These are phyloP conservation scores for Colletotrichum gloeosporioides DNA, from an alignment of 2,329 filamentous ascomycete species.

Conservation along the genomic window DNA sequence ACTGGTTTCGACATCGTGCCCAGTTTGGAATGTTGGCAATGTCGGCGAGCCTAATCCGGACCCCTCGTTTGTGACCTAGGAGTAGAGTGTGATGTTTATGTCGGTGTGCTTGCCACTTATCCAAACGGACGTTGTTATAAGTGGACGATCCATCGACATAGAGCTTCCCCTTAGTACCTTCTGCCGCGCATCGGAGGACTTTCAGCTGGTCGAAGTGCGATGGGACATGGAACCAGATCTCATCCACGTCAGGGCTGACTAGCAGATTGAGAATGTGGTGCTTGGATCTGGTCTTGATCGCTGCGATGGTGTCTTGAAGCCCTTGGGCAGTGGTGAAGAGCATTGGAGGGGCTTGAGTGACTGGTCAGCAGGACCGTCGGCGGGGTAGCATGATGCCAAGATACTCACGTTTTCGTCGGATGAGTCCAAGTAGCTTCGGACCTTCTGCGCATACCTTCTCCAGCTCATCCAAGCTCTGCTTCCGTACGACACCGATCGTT, in stretches of 20 bases:
- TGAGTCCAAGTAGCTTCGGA: neutral
- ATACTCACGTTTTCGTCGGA: neutral
- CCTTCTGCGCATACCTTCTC: neutral
- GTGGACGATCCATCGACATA: neutral
- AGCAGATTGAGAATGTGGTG: neutral
- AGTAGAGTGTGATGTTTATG: neutral
- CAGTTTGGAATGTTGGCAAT: neutral
- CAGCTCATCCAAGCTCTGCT: neutral
- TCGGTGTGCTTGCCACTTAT: neutral
- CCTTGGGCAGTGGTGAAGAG: neutral
- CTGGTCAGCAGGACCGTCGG: no score
- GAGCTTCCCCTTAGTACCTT: neutral
- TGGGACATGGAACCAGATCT: neutral
- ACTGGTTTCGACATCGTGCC: neutral
- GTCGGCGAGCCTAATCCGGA: neutral
- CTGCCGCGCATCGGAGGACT: neutral
- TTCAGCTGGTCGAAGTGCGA: neutral
- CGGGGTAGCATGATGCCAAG: neutral
- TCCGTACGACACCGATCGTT: neutral
- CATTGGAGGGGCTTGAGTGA: neutral
- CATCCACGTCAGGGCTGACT: neutral
- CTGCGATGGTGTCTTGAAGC: neutral
- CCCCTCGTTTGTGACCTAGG: neutral
- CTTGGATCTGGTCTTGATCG: neutral
- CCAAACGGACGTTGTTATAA: neutral